Conservation (phyloP, 2,329 filamentous ascomycete species). For the Talaromyces albobiverticillius region DNA sequence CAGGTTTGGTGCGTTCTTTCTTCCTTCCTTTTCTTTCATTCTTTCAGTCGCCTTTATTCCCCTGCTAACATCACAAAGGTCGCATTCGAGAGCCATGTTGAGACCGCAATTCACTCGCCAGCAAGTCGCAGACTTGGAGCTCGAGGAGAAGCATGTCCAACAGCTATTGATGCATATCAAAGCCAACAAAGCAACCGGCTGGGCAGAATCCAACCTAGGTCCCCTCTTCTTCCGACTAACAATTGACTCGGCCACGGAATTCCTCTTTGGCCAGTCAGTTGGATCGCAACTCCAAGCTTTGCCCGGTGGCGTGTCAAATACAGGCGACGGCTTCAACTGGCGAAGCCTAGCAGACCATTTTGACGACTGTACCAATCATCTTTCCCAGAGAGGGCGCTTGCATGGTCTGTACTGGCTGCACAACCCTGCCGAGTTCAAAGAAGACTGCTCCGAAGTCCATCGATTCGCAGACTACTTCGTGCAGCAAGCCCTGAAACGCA, state of each 20-base stretch:
- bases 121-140: constrained; percentile 75
- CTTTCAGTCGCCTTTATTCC: too few species aligned
- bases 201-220: constrained; percentile 62
- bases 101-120: constrained; percentile 84
- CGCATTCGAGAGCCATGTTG: constrained; percentile 74
- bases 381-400: neutral
- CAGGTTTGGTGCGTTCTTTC: constrained; percentile 63
- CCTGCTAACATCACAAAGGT: constrained; percentile 58
- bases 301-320: constrained; percentile 33
- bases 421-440: constrained; percentile 5
- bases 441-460: constrained; percentile 7
- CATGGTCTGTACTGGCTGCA: constrained; percentile 2
- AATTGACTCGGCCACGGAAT: constrained; percentile 81
- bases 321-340: neutral
- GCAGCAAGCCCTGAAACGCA: constrained; percentile 42
- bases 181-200: constrained; percentile 51
- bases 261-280: constrained; percentile 75
- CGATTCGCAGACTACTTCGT: constrained; percentile 13
- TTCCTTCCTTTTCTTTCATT: too few species aligned
- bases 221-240: constrained; percentile 81
- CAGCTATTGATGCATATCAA: constrained; percentile 67
- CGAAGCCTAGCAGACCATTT: constrained; percentile 7
- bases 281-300: constrained; percentile 47
- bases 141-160: constrained; percentile 72
- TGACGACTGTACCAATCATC: neutral